Percentiles rank a stretch among this genome's conserved stretches.
These are phyloP conservation scores for Corylus avellana DNA, from an alignment of 306 rosid species.

Conservation along the genomic window DNA sequence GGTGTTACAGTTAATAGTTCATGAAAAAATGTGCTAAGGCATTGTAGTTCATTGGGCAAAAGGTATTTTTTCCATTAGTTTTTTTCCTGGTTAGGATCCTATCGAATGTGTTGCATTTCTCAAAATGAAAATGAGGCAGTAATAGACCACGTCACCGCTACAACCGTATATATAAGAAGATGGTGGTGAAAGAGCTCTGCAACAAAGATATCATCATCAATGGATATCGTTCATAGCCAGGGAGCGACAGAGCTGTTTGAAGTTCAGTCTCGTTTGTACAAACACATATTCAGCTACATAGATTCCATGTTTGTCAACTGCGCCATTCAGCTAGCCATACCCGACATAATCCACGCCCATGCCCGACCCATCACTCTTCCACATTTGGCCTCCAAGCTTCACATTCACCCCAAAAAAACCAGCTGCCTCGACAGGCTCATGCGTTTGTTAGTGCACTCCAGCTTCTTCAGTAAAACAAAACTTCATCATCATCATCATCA, in stretches of 20 bases:
- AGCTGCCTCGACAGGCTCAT: constrained; percentile 28
- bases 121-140: too few relatives aligned
- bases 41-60: too few relatives aligned
- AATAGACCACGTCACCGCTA: too few relatives aligned
- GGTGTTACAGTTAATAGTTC: too few relatives aligned
- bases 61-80: too few relatives aligned
- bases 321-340: constrained; percentile 31
- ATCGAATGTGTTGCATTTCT: too few relatives aligned
- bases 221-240: neutral
- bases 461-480: constrained; percentile 35
- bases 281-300: constrained; percentile 19
- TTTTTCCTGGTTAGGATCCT: too few relatives aligned
- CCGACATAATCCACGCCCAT: constrained; percentile 27
- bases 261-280: constrained; percentile 35
- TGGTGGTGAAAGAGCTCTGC: neutral
- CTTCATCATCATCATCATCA: neutral
- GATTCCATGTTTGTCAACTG: constrained; percentile 51
- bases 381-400: constrained; percentile 37
- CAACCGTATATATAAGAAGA: neutral
- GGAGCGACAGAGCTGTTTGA: constrained; percentile 10
- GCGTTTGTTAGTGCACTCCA: constrained; percentile 40
- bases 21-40: too few relatives aligned
- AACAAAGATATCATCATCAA: neutral
- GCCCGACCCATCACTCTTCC: constrained; percentile 51
- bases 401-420: constrained; percentile 35